Evolutionary conservation across 208 protist genomes (phyloP), one percentile per base, ranked within the genome.

Genomic region (Trypanosoma grayi): DNA sequence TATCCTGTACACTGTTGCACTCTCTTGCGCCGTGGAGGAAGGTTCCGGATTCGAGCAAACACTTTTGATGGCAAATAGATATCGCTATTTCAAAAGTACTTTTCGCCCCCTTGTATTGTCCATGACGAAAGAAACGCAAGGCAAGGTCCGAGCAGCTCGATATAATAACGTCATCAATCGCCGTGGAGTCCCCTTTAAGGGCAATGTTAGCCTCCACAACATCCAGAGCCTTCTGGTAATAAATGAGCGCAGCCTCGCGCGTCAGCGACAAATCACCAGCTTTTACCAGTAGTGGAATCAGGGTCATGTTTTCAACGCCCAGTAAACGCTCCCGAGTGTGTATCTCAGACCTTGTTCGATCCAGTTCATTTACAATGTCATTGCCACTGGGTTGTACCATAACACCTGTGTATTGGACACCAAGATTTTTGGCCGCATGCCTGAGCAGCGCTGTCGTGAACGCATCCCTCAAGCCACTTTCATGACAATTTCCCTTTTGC

Each of bases 391-490:
- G 28, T 1, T 56, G 30, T 31, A 36, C 20, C 30, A 9, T 11
- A 28, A 7, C 24, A 34, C 6, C 27, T 13, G 10, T 40, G 40
- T 58, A 58, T 2, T 36, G 10, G 14, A 66, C 53, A 18, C 63
- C 63, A 37, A 69, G 63, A 44, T 54, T 53, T 1, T 33, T 60
- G 1, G 63, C 50, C 20, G 43, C 63, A 24, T 31, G 63, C 22
- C 27, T 60, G 11, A 69, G 55, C n/a, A 69, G 30, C 9, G 51
- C 39, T 14, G 39, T 34, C 16, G 63, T 69, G 57, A 69, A 69
- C 31, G 33, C 63, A 60, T 69, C 60, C 30, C 60, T 66, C 22
- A 28, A 33, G 9, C 25, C 47, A 33, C 8, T 8, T 14, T 37
- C 20, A 22, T 41, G 0, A 36, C 6, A 10, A 2, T 47, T 50